These are phyloP conservation scores for Microsporum ferrugineum DNA, from an alignment of 2,329 filamentous ascomycete species.

Conservation along the genomic window DNA sequence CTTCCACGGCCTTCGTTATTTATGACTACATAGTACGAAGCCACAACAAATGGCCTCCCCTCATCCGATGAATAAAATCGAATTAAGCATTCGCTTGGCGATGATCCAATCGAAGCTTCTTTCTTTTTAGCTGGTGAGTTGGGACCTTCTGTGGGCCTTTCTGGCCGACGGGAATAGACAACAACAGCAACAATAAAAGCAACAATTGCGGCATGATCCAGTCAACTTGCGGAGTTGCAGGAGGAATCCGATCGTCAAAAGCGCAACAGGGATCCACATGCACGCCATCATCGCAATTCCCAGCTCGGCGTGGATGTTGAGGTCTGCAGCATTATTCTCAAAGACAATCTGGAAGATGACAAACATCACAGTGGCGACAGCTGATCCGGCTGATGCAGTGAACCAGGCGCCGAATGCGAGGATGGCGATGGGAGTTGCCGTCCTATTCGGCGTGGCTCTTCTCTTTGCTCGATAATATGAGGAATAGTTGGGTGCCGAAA, in stretches of 20 bases:
- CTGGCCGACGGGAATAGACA: neutral
- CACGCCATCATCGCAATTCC: constrained; percentile 70
- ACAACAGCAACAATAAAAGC: neutral
- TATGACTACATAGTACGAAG: too few relatives aligned
- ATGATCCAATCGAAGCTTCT: too few relatives aligned
- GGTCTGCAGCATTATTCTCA: constrained; percentile 51
- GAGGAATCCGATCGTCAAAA: constrained; percentile 57
- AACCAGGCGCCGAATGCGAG: constrained; percentile 57
- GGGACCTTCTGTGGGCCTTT: neutral
- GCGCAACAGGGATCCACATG: constrained; percentile 71
- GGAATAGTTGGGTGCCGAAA: constrained; percentile 17
- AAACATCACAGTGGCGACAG: constrained; percentile 74
- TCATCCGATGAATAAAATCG: too few relatives aligned
- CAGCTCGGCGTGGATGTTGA: constrained; percentile 64
- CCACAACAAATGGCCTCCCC: too few relatives aligned
- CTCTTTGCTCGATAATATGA: neutral
- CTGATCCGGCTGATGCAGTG: constrained; percentile 55
- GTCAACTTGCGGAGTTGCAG: constrained; percentile 49
- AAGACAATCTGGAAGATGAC: constrained; percentile 69
- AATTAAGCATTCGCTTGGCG: too few relatives aligned
- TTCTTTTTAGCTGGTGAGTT: neutral
- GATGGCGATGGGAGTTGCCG: constrained; percentile 51
- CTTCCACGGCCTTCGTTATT: too few relatives aligned
- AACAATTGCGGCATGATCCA: constrained; percentile 1
- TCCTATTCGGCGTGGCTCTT: constrained; percentile 24